A percentile compares a stretch with the other conserved stretches of the same genome.
These are phyloP conservation scores for Solanum paucissectum DNA, from an alignment of 257 asterid species.

Conservation along the genomic window DNA sequence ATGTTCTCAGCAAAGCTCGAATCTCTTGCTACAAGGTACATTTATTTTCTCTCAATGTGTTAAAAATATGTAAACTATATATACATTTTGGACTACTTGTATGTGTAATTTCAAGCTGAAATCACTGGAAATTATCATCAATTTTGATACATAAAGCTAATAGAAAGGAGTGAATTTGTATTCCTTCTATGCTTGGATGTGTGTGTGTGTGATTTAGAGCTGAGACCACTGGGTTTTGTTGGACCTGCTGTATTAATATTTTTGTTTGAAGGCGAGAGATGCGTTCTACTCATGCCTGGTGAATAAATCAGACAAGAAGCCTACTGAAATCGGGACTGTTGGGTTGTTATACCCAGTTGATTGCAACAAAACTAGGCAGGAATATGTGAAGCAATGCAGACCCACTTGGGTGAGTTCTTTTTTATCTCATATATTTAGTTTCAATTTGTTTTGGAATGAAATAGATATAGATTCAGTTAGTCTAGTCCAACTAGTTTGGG, in stretches of 20 bases:
- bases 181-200: not conserved
- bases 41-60: not conserved
- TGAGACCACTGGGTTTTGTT: not conserved
- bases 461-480: not conserved
- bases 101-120: not conserved
- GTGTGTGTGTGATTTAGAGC: not conserved
- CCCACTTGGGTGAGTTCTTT: constrained; percentile 70
- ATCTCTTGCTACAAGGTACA: constrained; percentile 71
- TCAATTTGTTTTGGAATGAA: not conserved
- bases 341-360: constrained; percentile 86
- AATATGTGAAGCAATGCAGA: constrained; percentile 62
- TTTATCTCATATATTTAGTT: not conserved
- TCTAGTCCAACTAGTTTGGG: not conserved
- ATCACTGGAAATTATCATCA: not conserved
- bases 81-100: not conserved
- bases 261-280: constrained; percentile 69
- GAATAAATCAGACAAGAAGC: constrained; percentile 62
- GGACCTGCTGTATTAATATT: not conserved
- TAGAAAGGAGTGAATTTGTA: not conserved
- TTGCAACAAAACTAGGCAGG: constrained; percentile 65
- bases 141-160: not conserved
- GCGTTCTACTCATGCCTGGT: constrained; percentile 80
- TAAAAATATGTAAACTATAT: not conserved
- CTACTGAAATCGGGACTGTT: constrained; percentile 68
- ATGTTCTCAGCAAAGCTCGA: constrained; percentile 68